phyloP scores from a whole-genome alignment of 1,284 basidiomycete genomes.

The Apiotrichum montevideense region DNA sequence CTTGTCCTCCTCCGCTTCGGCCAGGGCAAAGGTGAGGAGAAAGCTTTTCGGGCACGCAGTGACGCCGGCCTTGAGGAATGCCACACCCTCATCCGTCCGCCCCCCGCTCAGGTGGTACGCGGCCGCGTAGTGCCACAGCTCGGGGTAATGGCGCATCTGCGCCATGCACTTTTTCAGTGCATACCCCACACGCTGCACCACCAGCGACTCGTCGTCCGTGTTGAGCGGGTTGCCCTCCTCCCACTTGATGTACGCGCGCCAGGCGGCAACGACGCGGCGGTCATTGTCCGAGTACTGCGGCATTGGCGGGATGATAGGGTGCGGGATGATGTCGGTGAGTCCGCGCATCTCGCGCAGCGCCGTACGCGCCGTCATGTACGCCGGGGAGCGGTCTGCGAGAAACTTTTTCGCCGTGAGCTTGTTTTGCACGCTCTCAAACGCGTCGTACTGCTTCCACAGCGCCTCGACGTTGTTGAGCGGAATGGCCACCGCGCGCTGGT shows the following conservation, averaged over 20 bases:
- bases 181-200: slow-evolving; percentile 63
- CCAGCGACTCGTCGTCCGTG: slow-evolving; percentile 69
- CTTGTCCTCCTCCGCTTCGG: slow-evolving; percentile 70
- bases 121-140: slow-evolving; percentile 94
- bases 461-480: slow-evolving; percentile 89
- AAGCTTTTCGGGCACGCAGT: slow-evolving; percentile 85
- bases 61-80: slow-evolving; percentile 76
- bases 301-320: slow-evolving; percentile 59
- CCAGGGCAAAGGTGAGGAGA: slow-evolving; percentile 79
- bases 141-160: slow-evolving; percentile 88
- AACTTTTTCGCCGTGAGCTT: slow-evolving; percentile 95
- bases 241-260: slow-evolving; percentile 92
- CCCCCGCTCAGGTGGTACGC: slow-evolving; percentile 68
- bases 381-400: slow-evolving; percentile 71
- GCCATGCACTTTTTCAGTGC: slow-evolving; percentile 77
- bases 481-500: slow-evolving; percentile 87
- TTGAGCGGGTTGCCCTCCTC: slow-evolving; percentile 90
- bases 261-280: slow-evolving; percentile 67
- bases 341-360: slow-evolving; percentile 72
- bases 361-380: slow-evolving; percentile 89
- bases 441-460: slow-evolving; percentile 91
- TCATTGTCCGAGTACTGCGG: slow-evolving; percentile 71
- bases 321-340: slow-evolving; percentile 61
- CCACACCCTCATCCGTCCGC: slow-evolving; percentile 72
- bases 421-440: slow-evolving; percentile 86